Base-by-base conservation (phyloP, 2,329 filamentous ascomycete species). In the Stylonectria norvegica region DNA sequence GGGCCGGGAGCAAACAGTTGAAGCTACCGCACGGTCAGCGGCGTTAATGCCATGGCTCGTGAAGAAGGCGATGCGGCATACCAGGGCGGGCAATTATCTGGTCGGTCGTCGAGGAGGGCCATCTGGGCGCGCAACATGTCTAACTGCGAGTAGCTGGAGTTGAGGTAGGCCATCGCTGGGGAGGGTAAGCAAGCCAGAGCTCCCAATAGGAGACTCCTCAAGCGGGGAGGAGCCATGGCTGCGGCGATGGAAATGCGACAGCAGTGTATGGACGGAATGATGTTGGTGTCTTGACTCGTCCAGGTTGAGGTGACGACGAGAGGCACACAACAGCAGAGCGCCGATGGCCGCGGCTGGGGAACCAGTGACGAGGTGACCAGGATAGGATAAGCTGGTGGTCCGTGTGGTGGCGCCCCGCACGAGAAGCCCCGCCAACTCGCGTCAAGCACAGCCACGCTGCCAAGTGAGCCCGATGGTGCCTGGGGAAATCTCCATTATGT, bases 1-100 rank as follows among this genome's bases (percentile, higher is more conserved):
- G 94, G 48, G 87, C 88, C 19, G 93, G 90, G 12, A 98, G 79
- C 43, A 96, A 86, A 70, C 93, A 98, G 78, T 98, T 97, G 76
- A 98, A 98, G 72, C 93, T 91, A 50, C 55, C 58, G 8, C 31
- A 48, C 38, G 30, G 46, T 40, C 20, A 15, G 11, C 15, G n/a
- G n/a, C n/a, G n/a, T n/a, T n/a, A 8, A 34, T 33, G 3, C 5
- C 16, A 34, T 5, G 18, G 19, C 7, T 25, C 22, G 18, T 5
- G 7, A 12, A 14, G 12, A 19, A 9, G n/a, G 10, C 12, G 28
- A 15, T 15, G 11, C 16, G 16, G 30, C 50, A 16, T 66, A 85
- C 81, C 82, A 93, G 58, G 87, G 87, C 38, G 87, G 87, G 61
- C 88, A 93, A 57, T 85, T 80, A 48, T 78, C 78, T 5, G 89